phyloP scores from a whole-genome alignment of 441 rosid species.

The Bruguiera hainesii region DNA sequence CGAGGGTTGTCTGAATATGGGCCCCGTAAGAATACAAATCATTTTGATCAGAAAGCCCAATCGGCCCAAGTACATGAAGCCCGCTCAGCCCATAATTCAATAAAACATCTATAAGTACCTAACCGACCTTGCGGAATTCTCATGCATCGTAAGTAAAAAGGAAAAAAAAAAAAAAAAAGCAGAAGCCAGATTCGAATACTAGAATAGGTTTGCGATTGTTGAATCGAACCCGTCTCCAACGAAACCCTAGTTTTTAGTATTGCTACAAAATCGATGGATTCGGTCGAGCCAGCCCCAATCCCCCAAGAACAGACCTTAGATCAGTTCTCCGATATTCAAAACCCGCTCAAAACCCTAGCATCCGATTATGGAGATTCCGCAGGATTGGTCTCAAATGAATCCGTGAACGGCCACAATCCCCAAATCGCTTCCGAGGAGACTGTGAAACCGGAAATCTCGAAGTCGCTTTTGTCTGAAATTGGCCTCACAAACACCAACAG shows the following conservation, averaged over 20 bases:
- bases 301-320: constrained; percentile 15
- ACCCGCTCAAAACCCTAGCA: constrained; percentile 22
- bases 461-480: constrained; percentile 53
- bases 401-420: constrained; percentile 22
- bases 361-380: constrained; percentile 20
- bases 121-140: too few relatives aligned
- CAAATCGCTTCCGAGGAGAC: neutral
- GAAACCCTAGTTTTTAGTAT: neutral
- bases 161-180: too few relatives aligned
- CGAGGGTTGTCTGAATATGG: too few relatives aligned
- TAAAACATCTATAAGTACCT: too few relatives aligned
- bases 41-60: too few relatives aligned
- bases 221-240: neutral
- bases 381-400: constrained; percentile 3
- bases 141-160: too few relatives aligned
- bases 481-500: constrained; percentile 58
- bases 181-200: too few relatives aligned
- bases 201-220: too few relatives aligned
- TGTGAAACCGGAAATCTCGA: constrained; percentile 22
- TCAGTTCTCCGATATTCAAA: neutral
- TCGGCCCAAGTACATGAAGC: too few relatives aligned
- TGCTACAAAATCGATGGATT: constrained; percentile 10
- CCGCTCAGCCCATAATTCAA: too few relatives aligned
- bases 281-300: neutral
- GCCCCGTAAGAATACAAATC: too few relatives aligned